phyloP scores from a whole-genome alignment of 371 early-diverging fungal genomes.

The Circinella minor region DNA sequence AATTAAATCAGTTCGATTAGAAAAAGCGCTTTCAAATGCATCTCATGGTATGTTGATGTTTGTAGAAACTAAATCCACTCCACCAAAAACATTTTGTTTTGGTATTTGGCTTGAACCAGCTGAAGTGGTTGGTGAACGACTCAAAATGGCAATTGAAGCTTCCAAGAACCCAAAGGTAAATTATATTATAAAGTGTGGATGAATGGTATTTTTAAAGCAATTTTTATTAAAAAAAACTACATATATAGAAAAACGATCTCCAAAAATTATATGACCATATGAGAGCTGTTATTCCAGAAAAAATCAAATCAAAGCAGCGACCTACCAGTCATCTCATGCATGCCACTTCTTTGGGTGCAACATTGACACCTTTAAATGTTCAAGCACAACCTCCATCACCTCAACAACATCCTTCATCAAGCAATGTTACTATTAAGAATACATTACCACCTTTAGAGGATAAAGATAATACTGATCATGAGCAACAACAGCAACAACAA shows the following conservation, averaged over 20 bases:
- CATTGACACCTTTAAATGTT: conserved; percentile 43
- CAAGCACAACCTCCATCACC: conserved; percentile 34
- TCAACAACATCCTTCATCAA: conserved; percentile 6
- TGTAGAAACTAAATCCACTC: conserved; percentile 24
- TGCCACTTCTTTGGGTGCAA: conserved; percentile 29
- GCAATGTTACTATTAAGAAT: neutral
- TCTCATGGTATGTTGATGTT: conserved; percentile 31
- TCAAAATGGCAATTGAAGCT: conserved; percentile 30
- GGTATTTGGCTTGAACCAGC: conserved; percentile 41
- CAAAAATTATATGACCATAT: conserved; percentile 37
- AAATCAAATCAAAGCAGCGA: conserved; percentile 14
- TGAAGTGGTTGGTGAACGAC: conserved; percentile 34
- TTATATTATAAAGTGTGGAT: neutral
- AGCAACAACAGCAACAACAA: conserved; percentile 1
- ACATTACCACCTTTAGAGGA: neutral
- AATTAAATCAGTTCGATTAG: conserved; percentile 35
- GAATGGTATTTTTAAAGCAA: no score
- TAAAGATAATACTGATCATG: neutral
- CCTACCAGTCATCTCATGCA: conserved; percentile 42
- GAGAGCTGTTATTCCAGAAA: conserved; percentile 20
- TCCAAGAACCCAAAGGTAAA: conserved; percentile 19
- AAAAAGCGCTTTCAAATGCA: conserved; percentile 21
- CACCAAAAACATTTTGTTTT: conserved; percentile 25
- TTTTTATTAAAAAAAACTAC: no score
- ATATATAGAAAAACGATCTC: conserved; percentile 13